These are phyloP conservation scores for Hericium erinaceus DNA, from an alignment of 768 basidiomycete species.

Conservation along the genomic window DNA sequence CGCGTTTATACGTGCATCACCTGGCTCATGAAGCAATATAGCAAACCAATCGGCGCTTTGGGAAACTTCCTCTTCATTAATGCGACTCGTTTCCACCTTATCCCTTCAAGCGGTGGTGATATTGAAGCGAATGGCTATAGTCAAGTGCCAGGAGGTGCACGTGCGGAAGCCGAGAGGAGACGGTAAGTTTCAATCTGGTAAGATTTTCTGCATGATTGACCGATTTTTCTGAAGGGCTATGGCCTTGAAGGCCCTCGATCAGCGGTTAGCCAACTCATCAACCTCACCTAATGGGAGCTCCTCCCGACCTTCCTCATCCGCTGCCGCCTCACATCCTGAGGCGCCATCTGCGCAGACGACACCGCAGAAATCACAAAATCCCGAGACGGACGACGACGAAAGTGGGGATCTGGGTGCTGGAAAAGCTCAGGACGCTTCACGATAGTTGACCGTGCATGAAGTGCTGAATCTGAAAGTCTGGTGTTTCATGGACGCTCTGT, in stretches of 20 bases:
- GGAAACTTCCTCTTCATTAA: conserved; percentile 61
- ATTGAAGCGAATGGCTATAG: conserved; percentile 62
- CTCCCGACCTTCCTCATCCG: conserved; percentile 3
- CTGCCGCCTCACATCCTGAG: conserved; percentile 6
- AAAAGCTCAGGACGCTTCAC: neutral
- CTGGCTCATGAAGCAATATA: conserved; percentile 21
- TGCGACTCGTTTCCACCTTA: conserved; percentile 63
- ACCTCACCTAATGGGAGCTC: conserved; percentile 21
- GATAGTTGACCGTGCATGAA: neutral
- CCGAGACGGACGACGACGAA: neutral
- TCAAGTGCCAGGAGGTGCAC: conserved; percentile 75
- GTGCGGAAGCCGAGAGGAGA: conserved; percentile 94
- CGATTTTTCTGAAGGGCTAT: conserved; percentile 53
- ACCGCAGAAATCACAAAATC: conserved; percentile 1
- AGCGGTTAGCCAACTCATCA: conserved; percentile 60
- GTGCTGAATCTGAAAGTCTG: neutral
- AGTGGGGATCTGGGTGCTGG: neutral
- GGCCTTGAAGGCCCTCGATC: conserved; percentile 94
- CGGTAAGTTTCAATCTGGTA: conserved; percentile 42
- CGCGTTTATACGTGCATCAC: neutral
- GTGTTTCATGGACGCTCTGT: neutral
- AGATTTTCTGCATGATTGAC: neutral
- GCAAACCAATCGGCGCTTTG: conserved; percentile 60
- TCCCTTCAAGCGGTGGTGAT: conserved; percentile 56
- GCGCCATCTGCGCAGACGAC: conserved; percentile 1